A percentile compares a stretch with the other conserved stretches of the same genome.
Evolutionary conservation across 1,284 basidiomycete genomes (phyloP).

Genomic region (Ustilago loliicola): DNA sequence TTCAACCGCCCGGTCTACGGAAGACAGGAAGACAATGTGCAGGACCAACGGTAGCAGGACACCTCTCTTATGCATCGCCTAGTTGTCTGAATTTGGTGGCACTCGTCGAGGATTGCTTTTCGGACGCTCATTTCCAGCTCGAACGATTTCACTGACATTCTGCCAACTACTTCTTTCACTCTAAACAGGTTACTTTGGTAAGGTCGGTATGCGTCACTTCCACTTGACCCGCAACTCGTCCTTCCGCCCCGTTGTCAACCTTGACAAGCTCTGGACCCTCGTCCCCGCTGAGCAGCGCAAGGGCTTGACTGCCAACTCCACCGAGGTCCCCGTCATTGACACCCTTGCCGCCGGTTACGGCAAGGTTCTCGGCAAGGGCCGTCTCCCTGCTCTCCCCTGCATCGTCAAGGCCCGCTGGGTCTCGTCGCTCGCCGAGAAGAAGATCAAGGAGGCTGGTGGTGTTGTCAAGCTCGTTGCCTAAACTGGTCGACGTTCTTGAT

Average conservation of each 20-base stretch:
- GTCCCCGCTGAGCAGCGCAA: slow-evolving; percentile 68
- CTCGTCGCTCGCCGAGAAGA: slow-evolving; percentile 69
- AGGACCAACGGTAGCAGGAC: too few species aligned
- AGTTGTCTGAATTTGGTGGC: too few species aligned
- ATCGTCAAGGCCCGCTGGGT: slow-evolving; percentile 71
- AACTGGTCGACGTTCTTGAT: slow-evolving; percentile 12
- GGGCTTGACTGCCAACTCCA: slow-evolving; percentile 57
- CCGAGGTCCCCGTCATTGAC: slow-evolving; percentile 70
- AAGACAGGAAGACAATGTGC: too few species aligned
- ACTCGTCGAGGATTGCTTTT: not conserved
- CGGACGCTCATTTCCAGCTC: not conserved
- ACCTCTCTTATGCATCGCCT: too few species aligned
- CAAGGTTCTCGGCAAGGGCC: slow-evolving; percentile 70
- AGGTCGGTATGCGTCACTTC: slow-evolving; percentile 94
- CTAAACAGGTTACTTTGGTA: slow-evolving; percentile 92
- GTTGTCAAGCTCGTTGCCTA: slow-evolving; percentile 67
- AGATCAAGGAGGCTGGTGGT: slow-evolving; percentile 71
- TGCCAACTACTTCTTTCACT: not conserved
- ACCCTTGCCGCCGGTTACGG: slow-evolving; percentile 70
- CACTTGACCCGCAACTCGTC: slow-evolving; percentile 90
- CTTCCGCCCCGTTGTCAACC: slow-evolving; percentile 94
- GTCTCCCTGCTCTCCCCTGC: slow-evolving; percentile 66
- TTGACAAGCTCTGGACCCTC: slow-evolving; percentile 71
- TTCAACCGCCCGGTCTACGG: too few species aligned
- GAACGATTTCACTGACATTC: slow-evolving; percentile 16